Base-by-base conservation (phyloP, 805 yeast genomes). In the Kluyveromyces nonfermentans region DNA sequence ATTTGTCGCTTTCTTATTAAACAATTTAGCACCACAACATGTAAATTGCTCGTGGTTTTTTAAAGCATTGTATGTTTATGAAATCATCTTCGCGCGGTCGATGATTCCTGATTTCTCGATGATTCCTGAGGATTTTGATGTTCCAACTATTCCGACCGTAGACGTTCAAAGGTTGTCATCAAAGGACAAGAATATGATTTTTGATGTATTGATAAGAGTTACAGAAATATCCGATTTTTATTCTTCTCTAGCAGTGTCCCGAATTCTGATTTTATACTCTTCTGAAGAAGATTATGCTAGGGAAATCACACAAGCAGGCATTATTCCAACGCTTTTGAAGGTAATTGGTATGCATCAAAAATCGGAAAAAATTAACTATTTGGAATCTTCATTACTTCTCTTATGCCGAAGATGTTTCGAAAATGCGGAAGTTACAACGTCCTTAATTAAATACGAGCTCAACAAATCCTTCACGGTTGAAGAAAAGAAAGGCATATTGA, bases 351-450 rank as follows among this genome's bases (percentile, higher is more conserved):
- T 53, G 4, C 52, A 48, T 35, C 66, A 63, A 45, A 62, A 59
- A 37, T 61, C 70, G 5, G 69, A 69, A 15, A 64, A 61, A 37
- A 62, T 67, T 2, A 64, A 64, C 35, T 60, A 62, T 46, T 46
- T 78, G 1, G 79, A 77, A 46, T 64, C 71, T 5, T 59, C 76
- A 1, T 66, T 80, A 17, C 68, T 78, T 1, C 65, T 77, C 10
- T 64, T 87, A 30, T 59, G 81, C 1, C 73, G 96, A 56, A 69
- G 83, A 36, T 80, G 88, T 45, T 77, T 81, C 57, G 97, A 88
- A 59, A 73, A 77, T 2, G 58, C 65, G 0, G 71, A 69, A 0
- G 63, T 75, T 10, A 64, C 86, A 5, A 65, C 68, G 22, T 64
- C 65, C 8, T 63, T 74, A 33, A 74, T 85, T 53, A 52, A 63